Conservation (phyloP, 768 basidiomycete genomes). For the Lactarius indigo region DNA sequence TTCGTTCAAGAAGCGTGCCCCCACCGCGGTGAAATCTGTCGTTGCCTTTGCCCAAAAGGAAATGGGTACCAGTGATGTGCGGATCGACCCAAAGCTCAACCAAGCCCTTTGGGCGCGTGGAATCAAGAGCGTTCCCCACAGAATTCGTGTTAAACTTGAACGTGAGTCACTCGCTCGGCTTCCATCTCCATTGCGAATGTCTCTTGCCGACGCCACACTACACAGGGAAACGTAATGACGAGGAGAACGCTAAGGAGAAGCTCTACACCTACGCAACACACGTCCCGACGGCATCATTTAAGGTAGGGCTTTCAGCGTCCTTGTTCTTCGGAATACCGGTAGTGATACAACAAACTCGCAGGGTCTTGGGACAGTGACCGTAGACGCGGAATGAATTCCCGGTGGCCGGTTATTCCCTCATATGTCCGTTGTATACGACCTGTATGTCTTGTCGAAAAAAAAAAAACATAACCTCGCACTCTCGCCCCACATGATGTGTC, state of each 20-base stretch:
- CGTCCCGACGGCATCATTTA: constrained; percentile 75
- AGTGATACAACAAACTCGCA: constrained; percentile 33
- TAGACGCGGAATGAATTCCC: constrained; percentile 68
- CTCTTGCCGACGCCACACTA: neutral
- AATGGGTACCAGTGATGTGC: constrained; percentile 95
- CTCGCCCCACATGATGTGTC: neutral
- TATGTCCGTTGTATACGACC: neutral
- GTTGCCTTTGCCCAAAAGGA: constrained; percentile 87
- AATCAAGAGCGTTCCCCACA: constrained; percentile 89
- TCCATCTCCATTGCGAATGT: neutral
- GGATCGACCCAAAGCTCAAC: constrained; percentile 95
- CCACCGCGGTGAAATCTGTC: constrained; percentile 94
- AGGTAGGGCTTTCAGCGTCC: constrained; percentile 50
- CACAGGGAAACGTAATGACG: constrained; percentile 95
- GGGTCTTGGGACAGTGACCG: constrained; percentile 81
- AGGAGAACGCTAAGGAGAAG: constrained; percentile 98
- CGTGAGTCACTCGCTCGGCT: constrained; percentile 47
- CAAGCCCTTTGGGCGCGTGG: constrained; percentile 93
- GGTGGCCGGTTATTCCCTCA: neutral
- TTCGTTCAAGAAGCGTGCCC: constrained; percentile 97
- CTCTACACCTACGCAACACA: constrained; percentile 88
- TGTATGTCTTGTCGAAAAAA: neutral
- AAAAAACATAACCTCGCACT: neutral
- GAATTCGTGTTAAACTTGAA: constrained; percentile 91
- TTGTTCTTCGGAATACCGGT: constrained; percentile 19